Evolutionary conservation across 208 protist genomes (phyloP).

Genomic region (Acanthamoeba castellanii): DNA sequence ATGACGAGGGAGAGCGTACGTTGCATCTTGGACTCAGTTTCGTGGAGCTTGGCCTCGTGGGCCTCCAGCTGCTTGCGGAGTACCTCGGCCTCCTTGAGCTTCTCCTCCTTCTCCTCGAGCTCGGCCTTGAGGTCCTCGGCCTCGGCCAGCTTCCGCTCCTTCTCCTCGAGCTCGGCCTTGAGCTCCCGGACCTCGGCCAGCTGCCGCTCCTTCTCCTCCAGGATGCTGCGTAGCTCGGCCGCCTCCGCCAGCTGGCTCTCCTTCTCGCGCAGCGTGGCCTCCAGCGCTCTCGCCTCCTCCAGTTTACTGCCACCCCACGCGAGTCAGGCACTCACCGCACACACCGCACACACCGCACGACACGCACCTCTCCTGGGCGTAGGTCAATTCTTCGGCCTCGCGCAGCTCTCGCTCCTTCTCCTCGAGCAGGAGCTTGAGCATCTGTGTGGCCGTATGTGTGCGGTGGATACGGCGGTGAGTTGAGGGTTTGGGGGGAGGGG

Average conservation of each 20-base stretch:
- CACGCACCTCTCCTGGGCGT: conserved; percentile 28
- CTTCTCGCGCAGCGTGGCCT: conserved; percentile 1
- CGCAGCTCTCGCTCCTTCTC: conserved; percentile 47
- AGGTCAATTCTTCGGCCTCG: conserved; percentile 17
- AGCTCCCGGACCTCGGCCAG: neutral
- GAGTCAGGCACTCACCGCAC: neutral
- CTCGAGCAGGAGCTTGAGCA: conserved; percentile 31
- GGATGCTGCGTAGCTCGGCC: neutral
- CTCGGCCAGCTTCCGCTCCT: conserved; percentile 13
- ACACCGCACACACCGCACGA: neutral
- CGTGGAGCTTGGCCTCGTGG: neutral
- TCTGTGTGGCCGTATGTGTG: neutral
- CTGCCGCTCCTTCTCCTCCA: conserved; percentile 31
- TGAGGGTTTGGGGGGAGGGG: neutral
- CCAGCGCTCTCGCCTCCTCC: conserved; percentile 27
- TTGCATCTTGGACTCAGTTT: conserved; percentile 44
- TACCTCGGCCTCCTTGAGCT: neutral
- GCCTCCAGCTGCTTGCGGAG: neutral
- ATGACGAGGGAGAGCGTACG: neutral
- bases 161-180: conserved; percentile 12
- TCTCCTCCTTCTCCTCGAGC: conserved; percentile 37
- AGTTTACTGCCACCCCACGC: neutral
- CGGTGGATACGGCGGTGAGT: too few relatives aligned
- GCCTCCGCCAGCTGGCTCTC: conserved; percentile 34
- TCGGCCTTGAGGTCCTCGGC: conserved; percentile 29